These are phyloP conservation scores for Gossypium gossypioides DNA, from an alignment of 441 rosid genomes.

Conservation along the genomic window DNA sequence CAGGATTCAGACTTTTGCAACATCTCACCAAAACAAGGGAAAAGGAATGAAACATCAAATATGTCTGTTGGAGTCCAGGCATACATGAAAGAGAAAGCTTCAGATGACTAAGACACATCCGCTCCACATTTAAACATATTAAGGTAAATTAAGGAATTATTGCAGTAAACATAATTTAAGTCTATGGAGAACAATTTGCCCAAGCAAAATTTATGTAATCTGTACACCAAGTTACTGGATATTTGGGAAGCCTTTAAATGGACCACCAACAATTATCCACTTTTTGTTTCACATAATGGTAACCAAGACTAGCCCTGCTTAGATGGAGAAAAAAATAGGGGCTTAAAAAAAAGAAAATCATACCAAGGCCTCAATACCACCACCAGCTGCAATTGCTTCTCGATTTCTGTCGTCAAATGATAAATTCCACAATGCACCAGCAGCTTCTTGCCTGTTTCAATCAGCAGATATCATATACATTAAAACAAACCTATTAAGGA, in stretches of 20 bases:
- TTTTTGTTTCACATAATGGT: not conserved
- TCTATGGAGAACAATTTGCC: not conserved
- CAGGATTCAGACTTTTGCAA: not conserved
- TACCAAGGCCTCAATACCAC: conserved; percentile 98
- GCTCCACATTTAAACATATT: not conserved
- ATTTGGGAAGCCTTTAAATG: not conserved
- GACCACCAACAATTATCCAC: not conserved
- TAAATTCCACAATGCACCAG: conserved; percentile 95
- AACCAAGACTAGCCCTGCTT: not conserved
- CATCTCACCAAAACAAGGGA: not conserved
- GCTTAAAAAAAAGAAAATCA: conserved; percentile 14
- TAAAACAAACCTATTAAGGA: not conserved
- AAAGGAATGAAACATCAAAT: not conserved
- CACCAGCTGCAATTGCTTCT: conserved; percentile 88
- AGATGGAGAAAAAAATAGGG: not conserved
- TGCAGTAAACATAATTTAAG: not conserved
- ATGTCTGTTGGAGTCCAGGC: not conserved
- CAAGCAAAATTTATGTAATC: not conserved
- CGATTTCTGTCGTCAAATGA: conserved; percentile 94
- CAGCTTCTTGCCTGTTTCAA: conserved; percentile 83
- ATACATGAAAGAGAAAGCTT: not conserved
- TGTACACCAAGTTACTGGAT: not conserved
- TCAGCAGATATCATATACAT: conserved; percentile 7
- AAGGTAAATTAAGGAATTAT: not conserved
- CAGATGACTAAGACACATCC: not conserved